Evolutionary conservation across 2,329 filamentous ascomycete species (phyloP), one percentile per base, ranked within the genome.

Genomic region (Monosporascus sp.): DNA sequence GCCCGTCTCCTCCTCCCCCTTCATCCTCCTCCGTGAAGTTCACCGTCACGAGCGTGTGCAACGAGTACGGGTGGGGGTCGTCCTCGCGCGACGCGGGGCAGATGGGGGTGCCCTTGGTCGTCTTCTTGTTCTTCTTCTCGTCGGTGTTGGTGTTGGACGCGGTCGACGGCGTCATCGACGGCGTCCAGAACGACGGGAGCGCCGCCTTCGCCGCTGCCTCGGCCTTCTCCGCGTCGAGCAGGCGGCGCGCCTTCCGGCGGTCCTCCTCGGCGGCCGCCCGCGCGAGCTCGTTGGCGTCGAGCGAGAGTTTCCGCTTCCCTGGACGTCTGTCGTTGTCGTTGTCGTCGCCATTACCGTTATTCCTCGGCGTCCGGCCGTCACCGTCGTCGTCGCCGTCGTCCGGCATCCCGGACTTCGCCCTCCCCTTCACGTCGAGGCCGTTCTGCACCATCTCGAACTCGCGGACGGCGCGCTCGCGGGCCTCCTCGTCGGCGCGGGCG

Each of bases 121-220:
- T 80, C 66, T 84, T 86, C n/a, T 72, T 72, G 40, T 81, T 73
- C 7, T 80, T 72, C 64, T 84, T 76, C 50, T 85, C 74, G 50
- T 78, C 74, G 48, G 77, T 73, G 47, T 81, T 81, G 38, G 79
- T 81, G 54, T 85, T 83, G 46, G 82, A 82, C 0, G n/a, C 9
- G 43, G 43, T 14, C 7, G 78, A 78, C 1, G 91, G 91, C 0
- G 89, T 95, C 53, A 93, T 81, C 0, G 88, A 90, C 0, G 91
- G 93, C 1, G 93, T 87, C 94, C 93, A 97, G 73, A 97, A 97
- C 0, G 91, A 95, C 0, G 91, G 90, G 0, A 96, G 74, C 17
- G 81, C 80, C 1, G 83, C 81, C 70, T 87, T 89, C 8, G 81
- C 76, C 2, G 84, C 80, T 75, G 86, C 89, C 69, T 95, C 90